A percentile compares a stretch with the other conserved stretches of the same genome.
Conservation (phyloP, 2,329 filamentous ascomycete genomes). For the Cryphonectria nitschkei region DNA sequence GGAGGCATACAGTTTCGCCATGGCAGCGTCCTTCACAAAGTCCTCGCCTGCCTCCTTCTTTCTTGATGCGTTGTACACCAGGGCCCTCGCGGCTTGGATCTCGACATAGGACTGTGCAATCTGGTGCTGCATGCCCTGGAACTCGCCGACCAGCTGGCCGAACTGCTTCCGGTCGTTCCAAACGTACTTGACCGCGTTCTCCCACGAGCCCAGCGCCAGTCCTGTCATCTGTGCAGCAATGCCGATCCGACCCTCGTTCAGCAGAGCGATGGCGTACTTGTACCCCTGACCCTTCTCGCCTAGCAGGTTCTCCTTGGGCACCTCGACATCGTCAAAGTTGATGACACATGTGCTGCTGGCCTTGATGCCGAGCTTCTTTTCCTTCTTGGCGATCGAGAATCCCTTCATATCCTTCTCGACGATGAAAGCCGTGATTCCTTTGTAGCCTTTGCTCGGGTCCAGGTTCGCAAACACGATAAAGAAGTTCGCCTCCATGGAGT, state of each 20-base stretch:
- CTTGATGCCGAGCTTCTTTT: conserved; percentile 98
- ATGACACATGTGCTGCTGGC: conserved; percentile 96
- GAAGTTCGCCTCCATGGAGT: conserved; percentile 88
- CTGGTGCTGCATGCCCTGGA: conserved; percentile 99
- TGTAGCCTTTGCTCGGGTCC: conserved; percentile 89
- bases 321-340: conserved; percentile 94
- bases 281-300: conserved; percentile 91
- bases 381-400: conserved; percentile 97
- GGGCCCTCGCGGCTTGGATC: conserved; percentile 84
- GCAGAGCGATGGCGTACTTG: conserved; percentile 92
- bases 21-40: conserved; percentile 93
- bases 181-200: conserved; percentile 92
- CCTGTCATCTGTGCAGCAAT: conserved; percentile 99
- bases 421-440: conserved; percentile 94
- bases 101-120: conserved; percentile 95
- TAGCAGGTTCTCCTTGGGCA: conserved; percentile 85
- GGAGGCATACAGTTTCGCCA: conserved; percentile 95
- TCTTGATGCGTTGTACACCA: conserved; percentile 94
- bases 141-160: conserved; percentile 88
- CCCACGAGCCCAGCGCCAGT: conserved; percentile 89
- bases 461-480: conserved; percentile 99
- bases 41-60: conserved; percentile 98
- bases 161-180: conserved; percentile 99
- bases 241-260: conserved; percentile 97
- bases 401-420: conserved; percentile 88